phyloP scores from a whole-genome alignment of 495 filamentous ascomycete species.

The Amniculicola lignicola region DNA sequence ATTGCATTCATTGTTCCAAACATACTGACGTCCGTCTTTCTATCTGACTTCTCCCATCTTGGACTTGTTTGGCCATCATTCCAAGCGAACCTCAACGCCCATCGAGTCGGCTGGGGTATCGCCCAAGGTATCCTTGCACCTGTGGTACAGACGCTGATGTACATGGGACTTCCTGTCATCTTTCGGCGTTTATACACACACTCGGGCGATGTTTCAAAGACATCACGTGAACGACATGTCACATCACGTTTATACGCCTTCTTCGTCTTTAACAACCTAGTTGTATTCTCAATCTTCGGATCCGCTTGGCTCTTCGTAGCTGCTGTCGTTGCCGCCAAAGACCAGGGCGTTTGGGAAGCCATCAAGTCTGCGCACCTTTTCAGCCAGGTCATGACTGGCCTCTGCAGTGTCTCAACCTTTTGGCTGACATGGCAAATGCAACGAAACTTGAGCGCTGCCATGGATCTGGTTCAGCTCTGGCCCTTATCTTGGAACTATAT shows the following conservation, averaged over 20 bases:
- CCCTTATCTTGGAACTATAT: constrained; percentile 65
- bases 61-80: constrained; percentile 78
- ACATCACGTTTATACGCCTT: constrained; percentile 85
- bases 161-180: constrained; percentile 81
- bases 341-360: constrained; percentile 63
- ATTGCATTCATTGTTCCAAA: constrained; percentile 85
- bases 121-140: constrained; percentile 91
- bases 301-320: constrained; percentile 70
- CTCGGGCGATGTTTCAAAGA: constrained; percentile 83
- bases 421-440: constrained; percentile 92
- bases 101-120: constrained; percentile 70
- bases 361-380: constrained; percentile 62
- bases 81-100: constrained; percentile 54
- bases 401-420: constrained; percentile 81
- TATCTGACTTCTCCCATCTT: constrained; percentile 77
- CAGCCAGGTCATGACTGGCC: constrained; percentile 56
- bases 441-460: constrained; percentile 81
- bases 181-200: constrained; percentile 77
- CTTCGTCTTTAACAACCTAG: constrained; percentile 92
- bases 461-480: constrained; percentile 81
- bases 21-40: constrained; percentile 86
- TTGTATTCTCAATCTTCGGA: constrained; percentile 89
- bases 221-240: constrained; percentile 87
- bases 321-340: constrained; percentile 54
- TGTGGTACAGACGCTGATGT: constrained; percentile 82